Evolutionary conservation across 2,329 filamentous ascomycete species (phyloP), one percentile per base, ranked within the genome.

Genomic region (Elsinoe arachidis): DNA sequence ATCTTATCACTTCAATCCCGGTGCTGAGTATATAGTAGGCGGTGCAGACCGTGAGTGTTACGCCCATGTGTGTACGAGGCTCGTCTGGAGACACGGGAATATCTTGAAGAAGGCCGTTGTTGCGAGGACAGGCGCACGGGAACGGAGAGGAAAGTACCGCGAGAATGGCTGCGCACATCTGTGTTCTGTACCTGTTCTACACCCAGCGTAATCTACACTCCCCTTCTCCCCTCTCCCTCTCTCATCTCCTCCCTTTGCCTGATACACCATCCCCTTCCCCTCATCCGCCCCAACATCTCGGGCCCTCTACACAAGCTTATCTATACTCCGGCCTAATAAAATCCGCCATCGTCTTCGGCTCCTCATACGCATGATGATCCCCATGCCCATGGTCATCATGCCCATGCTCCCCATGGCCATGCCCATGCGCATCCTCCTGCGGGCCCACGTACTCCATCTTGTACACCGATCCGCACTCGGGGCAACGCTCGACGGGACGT

Each of bases 401-500:
- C 53, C 70, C 64, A 39, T 64, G 61, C 59, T 68, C 62, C 37
- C 61, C 65, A 61, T 74, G 76, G 66, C 78, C 75, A 72, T 88
- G 76, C 66, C 78, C 75, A 72, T 88, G 82, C 68, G 79, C 76
- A 72, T 91, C 85, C 64, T 93, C 87, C 71, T 85, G 73, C 54
- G 90, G 85, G 61, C 93, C 93, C 64, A 96, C 78, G 76, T 96
- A 99, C 73, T 96, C 87, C 88, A 97, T 93, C 86, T 96, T 95
- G 81, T 95, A 91, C 66, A 93, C 89, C 73, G 85, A 89, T 66
- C 93, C 93, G 78, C 93, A 99, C 81, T 99, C 93, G 70, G 85
- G 85, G 85, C 93, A 99, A 74, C 93, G 90, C 80, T 95, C 89
- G 67, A 96, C 76, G 59, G 93, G 93, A 72, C 93, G 90, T 59